These are phyloP conservation scores for Aspergillus spinulosporus DNA, from an alignment of 2,329 filamentous ascomycete genomes.

Conservation along the genomic window DNA sequence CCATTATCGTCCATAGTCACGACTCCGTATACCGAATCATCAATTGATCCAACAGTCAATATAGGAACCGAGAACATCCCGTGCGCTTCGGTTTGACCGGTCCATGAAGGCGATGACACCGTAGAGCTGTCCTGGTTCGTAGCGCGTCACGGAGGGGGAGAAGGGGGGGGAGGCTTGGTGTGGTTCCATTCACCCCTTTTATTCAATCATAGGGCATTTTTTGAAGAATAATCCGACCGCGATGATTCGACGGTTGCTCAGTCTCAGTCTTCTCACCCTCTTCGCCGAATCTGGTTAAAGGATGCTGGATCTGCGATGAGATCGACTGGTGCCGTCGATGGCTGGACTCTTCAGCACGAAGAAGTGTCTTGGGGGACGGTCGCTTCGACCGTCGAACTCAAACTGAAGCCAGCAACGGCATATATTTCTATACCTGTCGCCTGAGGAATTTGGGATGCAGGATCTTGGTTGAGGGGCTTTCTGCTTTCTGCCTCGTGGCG, in stretches of 20 bases:
- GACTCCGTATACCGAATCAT: too few species aligned
- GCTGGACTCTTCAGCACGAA: background rate
- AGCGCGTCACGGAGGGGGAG: background rate
- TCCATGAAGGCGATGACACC: background rate
- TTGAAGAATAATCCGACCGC: conserved; percentile 1
- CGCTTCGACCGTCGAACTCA: too few species aligned
- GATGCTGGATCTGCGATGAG: background rate
- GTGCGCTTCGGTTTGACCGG: background rate
- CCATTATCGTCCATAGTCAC: too few species aligned
- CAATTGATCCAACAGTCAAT: too few species aligned
- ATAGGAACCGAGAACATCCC: background rate
- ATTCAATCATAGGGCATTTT: background rate
- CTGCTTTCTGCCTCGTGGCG: conserved; percentile 1
- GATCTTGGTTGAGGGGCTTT: background rate
- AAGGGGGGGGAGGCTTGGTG: background rate
- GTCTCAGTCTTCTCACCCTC: background rate
- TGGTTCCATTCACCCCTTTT: conserved; percentile 1
- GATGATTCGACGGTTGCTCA: background rate
- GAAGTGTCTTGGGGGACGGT: too few species aligned
- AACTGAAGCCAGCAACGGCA: too few species aligned
- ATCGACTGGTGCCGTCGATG: background rate
- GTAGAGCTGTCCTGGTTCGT: background rate
- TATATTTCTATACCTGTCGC: too few species aligned
- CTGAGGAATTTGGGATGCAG: background rate
- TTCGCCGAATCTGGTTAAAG: background rate